Base-by-base conservation (phyloP, 495 filamentous ascomycete species). In the Friedmanniomyces simplex region DNA sequence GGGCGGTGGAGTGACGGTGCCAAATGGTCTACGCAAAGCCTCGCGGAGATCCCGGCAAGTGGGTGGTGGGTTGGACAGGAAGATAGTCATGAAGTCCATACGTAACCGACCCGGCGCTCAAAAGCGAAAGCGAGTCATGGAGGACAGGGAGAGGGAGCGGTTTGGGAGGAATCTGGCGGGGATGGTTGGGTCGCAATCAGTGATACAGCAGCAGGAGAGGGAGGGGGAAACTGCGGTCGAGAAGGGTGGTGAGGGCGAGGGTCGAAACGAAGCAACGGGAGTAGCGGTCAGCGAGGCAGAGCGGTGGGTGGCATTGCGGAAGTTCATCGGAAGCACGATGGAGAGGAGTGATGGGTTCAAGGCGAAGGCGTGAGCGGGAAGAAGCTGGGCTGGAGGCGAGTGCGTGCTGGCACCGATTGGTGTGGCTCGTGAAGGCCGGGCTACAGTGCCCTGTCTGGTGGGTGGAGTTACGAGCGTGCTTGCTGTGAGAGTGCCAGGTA, bases 111-210 rank as follows among this genome's bases (percentile, higher is more conserved):
- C 86, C 0, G 91, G 91, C 0, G 88, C 88, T 14, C 74, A 88
- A 74, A 95, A 89, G 78, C 76, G 81, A 62, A 90, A 85, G 72
- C 88, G 89, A 69, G 82, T 79, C 68, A 41, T 96, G 26, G 85
- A 94, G 51, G 79, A 73, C 69, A 69, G 75, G 61, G 91, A 97
- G 77, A 81, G 85, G 67, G 82, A 88, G 69, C 75, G 91, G 57
- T 96, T 96, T 66, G 82, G 79, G 55, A 78, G 74, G 71, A 96
- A 90, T 69, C 72, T 97, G 76, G 89, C 86, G 39, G 54, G 66
- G 56, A 76, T 82, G 71, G 63, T 79, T 45, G 47, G 60, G 21
- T 34, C 22, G 28, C 13, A 7, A 18, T 16, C 18, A 24, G 43
- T 1, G 47, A 1, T 18, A 28, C 13, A 47, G 39, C 26, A 50